Evolutionary conservation across 1,284 basidiomycete species (phyloP), one percentile per base, ranked within the genome.

Genomic region (Xanthoconium separans): DNA sequence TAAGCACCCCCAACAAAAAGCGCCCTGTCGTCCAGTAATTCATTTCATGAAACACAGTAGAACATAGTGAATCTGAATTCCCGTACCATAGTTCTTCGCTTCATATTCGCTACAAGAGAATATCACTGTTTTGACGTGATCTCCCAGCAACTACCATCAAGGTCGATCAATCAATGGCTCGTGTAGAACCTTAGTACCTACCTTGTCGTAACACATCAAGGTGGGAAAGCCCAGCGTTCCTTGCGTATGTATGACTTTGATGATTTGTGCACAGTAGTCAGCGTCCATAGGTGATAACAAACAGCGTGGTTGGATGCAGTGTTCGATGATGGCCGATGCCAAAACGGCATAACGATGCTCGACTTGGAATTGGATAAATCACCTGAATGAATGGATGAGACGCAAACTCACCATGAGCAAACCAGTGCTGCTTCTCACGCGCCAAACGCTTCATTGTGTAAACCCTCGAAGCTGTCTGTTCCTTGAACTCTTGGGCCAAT

Each of bases 101-200:
- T 99, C 96, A 63, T 92, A 93, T 75, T 97, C 96, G 50, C 94
- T 97, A 63, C 93, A 95, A 2, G 91, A 89, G 69, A 95, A 98
- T 27, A 98, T 79, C 11, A 95, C 82, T 9, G 88, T 85, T 44
- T 91, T 88, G 44, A 95, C 80, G 60, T 92, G 86, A 57, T 94
- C 89, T 33, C 88, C 85, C 50, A 97, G 84, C 29, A 96, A 76
- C 85, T 94, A 65, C 16, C 24, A 29, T 42, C 20, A 39, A 37
- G 44, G 29, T 27, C 39, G 22, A 55, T 66, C 30, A 63, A 53
- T 51, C 36, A 51, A 29, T 29, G 16, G 41, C 31, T 27, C 18
- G 18, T 44, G 7, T 22, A 50, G 22, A 50, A 29, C 24, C 34
- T 40, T 39, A 16, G 42, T 36, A 58, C 72, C 53, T 57, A 94